Conservation (phyloP, 306 rosid genomes). For the Acacia acuminata region DNA sequence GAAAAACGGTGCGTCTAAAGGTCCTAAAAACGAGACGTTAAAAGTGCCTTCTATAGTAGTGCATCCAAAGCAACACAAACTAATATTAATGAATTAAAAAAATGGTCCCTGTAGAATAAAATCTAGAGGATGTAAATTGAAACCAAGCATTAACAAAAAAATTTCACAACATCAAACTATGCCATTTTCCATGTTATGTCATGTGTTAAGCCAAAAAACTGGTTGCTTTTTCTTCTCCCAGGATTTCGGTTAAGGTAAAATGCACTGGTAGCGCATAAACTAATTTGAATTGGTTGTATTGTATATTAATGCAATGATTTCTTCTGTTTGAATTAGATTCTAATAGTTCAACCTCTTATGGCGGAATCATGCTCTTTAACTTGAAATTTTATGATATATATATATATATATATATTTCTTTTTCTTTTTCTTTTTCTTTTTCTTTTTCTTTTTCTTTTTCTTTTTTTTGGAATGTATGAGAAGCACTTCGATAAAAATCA, state of each 20-base stretch:
- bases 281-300: slow-evolving; percentile 12
- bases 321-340: background rate
- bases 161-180: background rate
- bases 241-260: background rate
- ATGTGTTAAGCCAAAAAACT: background rate
- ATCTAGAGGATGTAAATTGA: slow-evolving; percentile 13
- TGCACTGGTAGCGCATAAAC: background rate
- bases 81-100: background rate
- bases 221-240: slow-evolving; percentile 1
- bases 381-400: background rate
- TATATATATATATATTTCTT: too few relatives aligned
- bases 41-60: too few relatives aligned
- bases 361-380: slow-evolving; percentile 7
- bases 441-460: background rate
- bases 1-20: too few relatives aligned
- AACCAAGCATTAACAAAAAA: background rate
- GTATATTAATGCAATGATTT: background rate
- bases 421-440: too few relatives aligned
- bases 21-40: too few relatives aligned
- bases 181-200: background rate
- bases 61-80: background rate
- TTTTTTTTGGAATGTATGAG: background rate
- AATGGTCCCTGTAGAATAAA: slow-evolving; percentile 10
- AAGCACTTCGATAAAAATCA: slow-evolving; percentile 1
- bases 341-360: background rate